Evolutionary conservation across 2,329 filamentous ascomycete genomes (phyloP).

Genomic region (Bretziella fagacearum): DNA sequence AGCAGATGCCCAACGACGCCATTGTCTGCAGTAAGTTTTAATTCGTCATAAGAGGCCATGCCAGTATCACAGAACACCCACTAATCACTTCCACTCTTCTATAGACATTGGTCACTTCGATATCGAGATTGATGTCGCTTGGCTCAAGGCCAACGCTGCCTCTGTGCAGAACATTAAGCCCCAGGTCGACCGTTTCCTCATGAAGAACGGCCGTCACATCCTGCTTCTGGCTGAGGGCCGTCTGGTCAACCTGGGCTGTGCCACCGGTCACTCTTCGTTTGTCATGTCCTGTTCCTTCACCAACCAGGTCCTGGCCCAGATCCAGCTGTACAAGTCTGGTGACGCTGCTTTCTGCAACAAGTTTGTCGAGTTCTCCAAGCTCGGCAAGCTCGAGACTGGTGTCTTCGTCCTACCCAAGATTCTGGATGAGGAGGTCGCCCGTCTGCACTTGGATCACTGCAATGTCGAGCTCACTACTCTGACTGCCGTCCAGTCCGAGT

Average conservation of each 20-base stretch:
- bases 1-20: constrained; percentile 90
- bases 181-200: constrained; percentile 94
- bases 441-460: constrained; percentile 81
- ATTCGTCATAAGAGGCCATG: constrained; percentile 12
- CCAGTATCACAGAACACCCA: constrained; percentile 12
- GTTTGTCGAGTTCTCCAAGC: constrained; percentile 91
- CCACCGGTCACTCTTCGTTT: constrained; percentile 97
- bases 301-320: constrained; percentile 99
- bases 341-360: constrained; percentile 79
- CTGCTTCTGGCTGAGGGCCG: constrained; percentile 97
- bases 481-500: constrained; percentile 75
- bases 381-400: constrained; percentile 73
- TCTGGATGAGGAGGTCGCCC: constrained; percentile 94
- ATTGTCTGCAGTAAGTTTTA: constrained; percentile 77
- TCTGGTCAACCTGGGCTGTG: constrained; percentile 98
- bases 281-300: constrained; percentile 99
- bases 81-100: constrained; percentile 11
- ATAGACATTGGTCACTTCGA: constrained; percentile 97
- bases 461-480: constrained; percentile 87
- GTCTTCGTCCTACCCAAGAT: constrained; percentile 98
- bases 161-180: constrained; percentile 98
- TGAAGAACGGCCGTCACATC: constrained; percentile 88
- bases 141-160: constrained; percentile 93
- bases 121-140: constrained; percentile 98
- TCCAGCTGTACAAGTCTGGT: constrained; percentile 88